These are phyloP conservation scores for Cenchrus americanus DNA, from an alignment of 176 grass and related monocot genomes.

Conservation along the genomic window DNA sequence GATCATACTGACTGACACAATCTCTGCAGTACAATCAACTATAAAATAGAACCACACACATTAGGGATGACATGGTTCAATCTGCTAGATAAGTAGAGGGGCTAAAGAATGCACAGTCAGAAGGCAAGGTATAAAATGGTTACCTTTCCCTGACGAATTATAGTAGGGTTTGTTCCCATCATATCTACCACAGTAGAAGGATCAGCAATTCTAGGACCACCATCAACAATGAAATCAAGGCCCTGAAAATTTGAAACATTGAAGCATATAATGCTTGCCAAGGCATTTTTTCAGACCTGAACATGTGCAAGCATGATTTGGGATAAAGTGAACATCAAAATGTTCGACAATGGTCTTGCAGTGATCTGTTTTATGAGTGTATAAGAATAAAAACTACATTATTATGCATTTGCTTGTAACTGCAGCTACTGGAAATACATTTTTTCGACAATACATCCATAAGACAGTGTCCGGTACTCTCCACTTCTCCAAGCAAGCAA, in stretches of 20 bases:
- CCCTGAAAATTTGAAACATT: slow-evolving; percentile 57
- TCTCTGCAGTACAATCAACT: not conserved
- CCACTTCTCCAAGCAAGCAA: not conserved
- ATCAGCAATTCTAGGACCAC: slow-evolving; percentile 79
- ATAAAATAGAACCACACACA: not conserved
- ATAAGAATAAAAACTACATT: not conserved
- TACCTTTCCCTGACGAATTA: slow-evolving; percentile 94
- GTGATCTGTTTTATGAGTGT: not conserved
- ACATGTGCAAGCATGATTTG: not conserved
- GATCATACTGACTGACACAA: not conserved
- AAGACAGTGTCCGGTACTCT: not conserved
- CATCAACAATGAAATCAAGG: slow-evolving; percentile 95
- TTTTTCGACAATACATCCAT: not conserved
- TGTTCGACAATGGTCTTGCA: slow-evolving; percentile 15
- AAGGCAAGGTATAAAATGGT: not conserved
- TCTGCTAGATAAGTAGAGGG: not conserved
- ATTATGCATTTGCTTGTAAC: not conserved
- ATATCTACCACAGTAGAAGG: slow-evolving; percentile 98
- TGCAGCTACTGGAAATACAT: not conserved
- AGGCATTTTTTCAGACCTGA: not conserved
- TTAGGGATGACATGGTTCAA: not conserved
- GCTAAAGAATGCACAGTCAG: not conserved
- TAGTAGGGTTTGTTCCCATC: slow-evolving; percentile 69
- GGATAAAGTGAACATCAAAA: slow-evolving; percentile 5
- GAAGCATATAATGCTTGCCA: slow-evolving; percentile 16